Evolutionary conservation across 2,329 filamentous ascomycete species (phyloP).

Genomic region (Pezicula rhizophila): DNA sequence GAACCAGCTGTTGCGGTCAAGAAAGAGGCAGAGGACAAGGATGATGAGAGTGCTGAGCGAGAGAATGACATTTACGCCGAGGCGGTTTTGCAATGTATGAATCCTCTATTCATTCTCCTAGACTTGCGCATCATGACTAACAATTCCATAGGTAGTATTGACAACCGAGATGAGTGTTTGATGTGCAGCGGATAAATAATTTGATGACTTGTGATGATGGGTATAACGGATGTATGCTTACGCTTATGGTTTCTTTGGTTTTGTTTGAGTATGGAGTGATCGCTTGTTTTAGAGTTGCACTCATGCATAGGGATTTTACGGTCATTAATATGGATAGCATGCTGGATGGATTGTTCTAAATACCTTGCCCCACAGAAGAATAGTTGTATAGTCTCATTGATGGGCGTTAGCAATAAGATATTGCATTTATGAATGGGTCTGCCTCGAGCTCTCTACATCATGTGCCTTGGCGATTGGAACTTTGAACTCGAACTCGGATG

Average conservation of each 20-base stretch:
- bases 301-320: no score
- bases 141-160: slow-evolving; percentile 67
- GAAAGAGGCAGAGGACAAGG: slow-evolving; percentile 67
- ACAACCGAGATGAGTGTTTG: slow-evolving; percentile 88
- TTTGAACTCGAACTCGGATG: no score
- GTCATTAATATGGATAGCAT: no score
- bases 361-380: no score
- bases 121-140: slow-evolving; percentile 22
- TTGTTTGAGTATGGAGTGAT: not conserved
- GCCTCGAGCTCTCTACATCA: no score
- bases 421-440: no score
- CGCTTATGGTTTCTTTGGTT: slow-evolving; percentile 14
- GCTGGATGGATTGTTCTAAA: no score
- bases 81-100: slow-evolving; percentile 77
- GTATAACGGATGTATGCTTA: slow-evolving; percentile 19
- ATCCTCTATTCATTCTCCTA: slow-evolving; percentile 14
- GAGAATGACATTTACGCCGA: slow-evolving; percentile 95
- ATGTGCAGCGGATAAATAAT: slow-evolving; percentile 84
- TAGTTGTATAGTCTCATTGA: no score
- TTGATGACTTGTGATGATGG: slow-evolving; percentile 10
- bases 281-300: no score
- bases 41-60: slow-evolving; percentile 62
- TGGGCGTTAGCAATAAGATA: no score
- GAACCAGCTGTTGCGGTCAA: slow-evolving; percentile 46
- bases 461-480: no score